Evolutionary conservation across 208 protist species (phyloP).

Genomic region (Acanthamoeba healyi): DNA sequence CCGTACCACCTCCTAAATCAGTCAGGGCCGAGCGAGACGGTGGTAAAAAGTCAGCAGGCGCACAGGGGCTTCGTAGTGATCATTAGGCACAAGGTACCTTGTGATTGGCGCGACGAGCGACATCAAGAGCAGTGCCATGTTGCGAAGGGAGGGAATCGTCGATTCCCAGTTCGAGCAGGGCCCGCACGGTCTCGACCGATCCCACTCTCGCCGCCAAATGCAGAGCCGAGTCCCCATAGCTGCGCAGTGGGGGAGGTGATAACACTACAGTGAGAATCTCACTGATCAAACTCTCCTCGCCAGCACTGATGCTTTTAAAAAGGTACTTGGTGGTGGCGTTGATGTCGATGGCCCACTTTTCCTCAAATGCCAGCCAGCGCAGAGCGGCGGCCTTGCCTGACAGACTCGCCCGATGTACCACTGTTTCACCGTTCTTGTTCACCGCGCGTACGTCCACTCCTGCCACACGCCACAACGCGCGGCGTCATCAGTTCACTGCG

Average conservation of each 20-base stretch:
- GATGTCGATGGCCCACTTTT: constrained; percentile 23
- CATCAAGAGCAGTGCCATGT: neutral
- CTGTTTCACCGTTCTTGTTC: constrained; percentile 6
- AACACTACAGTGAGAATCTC: neutral
- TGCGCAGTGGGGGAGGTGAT: neutral
- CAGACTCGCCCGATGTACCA: neutral
- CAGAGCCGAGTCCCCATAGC: neutral
- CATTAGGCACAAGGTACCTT: neutral
- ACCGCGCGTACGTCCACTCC: neutral
- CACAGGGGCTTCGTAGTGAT: neutral
- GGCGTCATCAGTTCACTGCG: too few species aligned
- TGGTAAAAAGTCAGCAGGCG: neutral
- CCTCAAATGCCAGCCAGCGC: neutral
- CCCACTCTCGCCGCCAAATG: neutral
- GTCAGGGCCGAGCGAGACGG: too few species aligned
- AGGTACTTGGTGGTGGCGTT: constrained; percentile 28
- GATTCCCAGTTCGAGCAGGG: neutral
- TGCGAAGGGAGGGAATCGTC: neutral
- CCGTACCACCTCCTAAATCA: neutral
- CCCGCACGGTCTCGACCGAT: neutral
- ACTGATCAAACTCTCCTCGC: too few species aligned
- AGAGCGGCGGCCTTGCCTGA: constrained; percentile 14
- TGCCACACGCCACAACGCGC: too few species aligned
- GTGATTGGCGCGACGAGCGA: neutral
- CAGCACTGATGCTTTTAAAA: too few species aligned